phyloP scores from a whole-genome alignment of 2,329 filamentous ascomycete genomes.

The Diaporthe sp. region DNA sequence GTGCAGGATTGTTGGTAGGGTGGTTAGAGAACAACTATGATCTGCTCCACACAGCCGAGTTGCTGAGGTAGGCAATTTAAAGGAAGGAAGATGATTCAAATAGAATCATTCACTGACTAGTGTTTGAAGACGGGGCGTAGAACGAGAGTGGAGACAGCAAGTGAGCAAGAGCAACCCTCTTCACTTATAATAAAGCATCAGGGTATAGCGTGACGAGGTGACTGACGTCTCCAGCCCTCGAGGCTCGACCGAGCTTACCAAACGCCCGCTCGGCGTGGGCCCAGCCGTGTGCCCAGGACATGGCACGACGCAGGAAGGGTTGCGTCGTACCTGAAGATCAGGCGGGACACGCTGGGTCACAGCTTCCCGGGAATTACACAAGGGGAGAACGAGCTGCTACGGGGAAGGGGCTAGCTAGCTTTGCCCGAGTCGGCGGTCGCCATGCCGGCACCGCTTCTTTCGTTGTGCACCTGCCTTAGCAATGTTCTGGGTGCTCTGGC shows the following conservation, averaged over 20 bases:
- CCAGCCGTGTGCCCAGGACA: slow-evolving; percentile 20
- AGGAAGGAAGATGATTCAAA: not conserved
- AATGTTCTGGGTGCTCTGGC: not conserved
- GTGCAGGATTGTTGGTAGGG: slow-evolving; percentile 20
- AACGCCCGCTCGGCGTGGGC: slow-evolving; percentile 10
- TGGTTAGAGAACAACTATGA: not conserved
- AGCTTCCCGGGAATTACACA: slow-evolving; percentile 19
- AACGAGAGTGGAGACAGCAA: not conserved
- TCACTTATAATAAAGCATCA: slow-evolving; percentile 5
- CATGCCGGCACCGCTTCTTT: not conserved
- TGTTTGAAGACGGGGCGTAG: not conserved
- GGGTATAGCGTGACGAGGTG: slow-evolving; percentile 6
- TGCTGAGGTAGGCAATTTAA: not conserved
- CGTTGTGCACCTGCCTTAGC: not conserved
- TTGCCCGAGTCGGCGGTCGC: slow-evolving; percentile 8
- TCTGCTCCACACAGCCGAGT: not conserved
- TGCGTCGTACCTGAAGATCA: slow-evolving; percentile 26
- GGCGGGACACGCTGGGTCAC: slow-evolving; percentile 8
- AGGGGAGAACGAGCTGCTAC: not conserved
- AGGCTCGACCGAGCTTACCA: not conserved
- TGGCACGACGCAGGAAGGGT: slow-evolving; percentile 2
- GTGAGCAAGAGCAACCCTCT: not conserved
- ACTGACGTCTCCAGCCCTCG: not conserved
- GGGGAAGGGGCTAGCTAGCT: slow-evolving; percentile 2
- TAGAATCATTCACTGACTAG: slow-evolving; percentile 11